Conservation (phyloP, 2,329 filamentous ascomycete species). For the Xylariaceae sp. region DNA sequence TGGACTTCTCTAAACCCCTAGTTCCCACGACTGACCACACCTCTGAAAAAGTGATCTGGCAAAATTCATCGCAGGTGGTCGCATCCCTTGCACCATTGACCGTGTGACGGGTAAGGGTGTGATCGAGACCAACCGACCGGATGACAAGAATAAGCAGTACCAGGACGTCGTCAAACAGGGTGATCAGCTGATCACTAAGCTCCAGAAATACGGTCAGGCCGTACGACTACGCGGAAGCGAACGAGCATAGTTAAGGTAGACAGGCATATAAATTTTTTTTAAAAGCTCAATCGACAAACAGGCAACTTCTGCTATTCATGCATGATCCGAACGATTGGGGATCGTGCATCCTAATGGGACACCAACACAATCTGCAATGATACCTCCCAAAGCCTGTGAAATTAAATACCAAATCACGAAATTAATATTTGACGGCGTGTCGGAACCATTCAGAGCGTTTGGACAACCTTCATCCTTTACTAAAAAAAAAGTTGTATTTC, state of each 20-base stretch:
- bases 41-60: slow-evolving; percentile 68
- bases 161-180: slow-evolving; percentile 96
- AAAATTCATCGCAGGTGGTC: slow-evolving; percentile 91
- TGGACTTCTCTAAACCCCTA: slow-evolving; percentile 15
- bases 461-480: too few species aligned
- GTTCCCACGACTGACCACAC: slow-evolving; percentile 7
- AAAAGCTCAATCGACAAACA: neutral
- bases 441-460: too few species aligned
- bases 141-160: slow-evolving; percentile 99
- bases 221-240: slow-evolving; percentile 93
- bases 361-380: neutral
- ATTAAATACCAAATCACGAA: neutral
- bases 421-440: too few species aligned
- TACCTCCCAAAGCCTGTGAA: neutral
- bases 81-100: slow-evolving; percentile 95
- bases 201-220: slow-evolving; percentile 98
- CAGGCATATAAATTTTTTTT: neutral
- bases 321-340: neutral
- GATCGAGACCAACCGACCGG: slow-evolving; percentile 95
- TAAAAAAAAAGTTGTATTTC: too few species aligned
- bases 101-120: slow-evolving; percentile 93
- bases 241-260: slow-evolving; percentile 57
- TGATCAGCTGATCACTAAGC: slow-evolving; percentile 95
- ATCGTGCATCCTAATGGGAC: neutral
- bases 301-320: neutral